These are phyloP conservation scores for Thalia dealbata DNA, from an alignment of 176 grass and related monocot genomes.

Conservation along the genomic window DNA sequence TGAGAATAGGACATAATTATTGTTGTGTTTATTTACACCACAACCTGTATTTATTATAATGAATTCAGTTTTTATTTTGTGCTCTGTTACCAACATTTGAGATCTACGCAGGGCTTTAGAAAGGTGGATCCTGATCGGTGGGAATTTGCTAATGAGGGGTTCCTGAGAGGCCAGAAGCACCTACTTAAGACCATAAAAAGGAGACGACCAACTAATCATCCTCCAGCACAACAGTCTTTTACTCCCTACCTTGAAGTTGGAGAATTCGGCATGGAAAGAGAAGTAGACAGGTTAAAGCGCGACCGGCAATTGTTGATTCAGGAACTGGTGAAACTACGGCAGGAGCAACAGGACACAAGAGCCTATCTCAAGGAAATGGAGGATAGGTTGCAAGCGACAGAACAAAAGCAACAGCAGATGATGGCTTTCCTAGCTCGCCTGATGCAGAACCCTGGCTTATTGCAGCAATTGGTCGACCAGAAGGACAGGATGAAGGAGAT, in stretches of 20 bases:
- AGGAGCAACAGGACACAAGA: constrained; percentile 79
- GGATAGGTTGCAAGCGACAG: constrained; percentile 61
- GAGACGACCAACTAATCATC: constrained; percentile 39
- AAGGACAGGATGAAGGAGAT: constrained; percentile 67
- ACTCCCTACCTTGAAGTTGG: constrained; percentile 71
- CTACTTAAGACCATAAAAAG: constrained; percentile 83
- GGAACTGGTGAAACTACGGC: constrained; percentile 85
- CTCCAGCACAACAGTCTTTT: constrained; percentile 45
- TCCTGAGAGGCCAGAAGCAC: constrained; percentile 70
- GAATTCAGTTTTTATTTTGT: background rate
- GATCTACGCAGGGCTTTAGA: constrained; percentile 60
- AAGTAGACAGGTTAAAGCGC: constrained; percentile 61
- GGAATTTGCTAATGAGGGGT: constrained; percentile 91
- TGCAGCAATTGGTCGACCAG: constrained; percentile 52
- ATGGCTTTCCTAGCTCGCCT: constrained; percentile 71
- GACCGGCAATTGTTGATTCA: constrained; percentile 65
- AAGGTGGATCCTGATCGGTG: constrained; percentile 89
- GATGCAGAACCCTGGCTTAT: constrained; percentile 58
- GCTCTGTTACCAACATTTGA: background rate
- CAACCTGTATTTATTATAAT: background rate
- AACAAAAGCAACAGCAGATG: constrained; percentile 81
- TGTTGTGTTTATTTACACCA: background rate
- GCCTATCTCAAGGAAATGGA: constrained; percentile 67
- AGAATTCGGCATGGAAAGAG: constrained; percentile 61
- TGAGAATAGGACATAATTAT: background rate